Base-by-base conservation (phyloP, 179 eudicot species). In the Gypsophila paniculata region DNA sequence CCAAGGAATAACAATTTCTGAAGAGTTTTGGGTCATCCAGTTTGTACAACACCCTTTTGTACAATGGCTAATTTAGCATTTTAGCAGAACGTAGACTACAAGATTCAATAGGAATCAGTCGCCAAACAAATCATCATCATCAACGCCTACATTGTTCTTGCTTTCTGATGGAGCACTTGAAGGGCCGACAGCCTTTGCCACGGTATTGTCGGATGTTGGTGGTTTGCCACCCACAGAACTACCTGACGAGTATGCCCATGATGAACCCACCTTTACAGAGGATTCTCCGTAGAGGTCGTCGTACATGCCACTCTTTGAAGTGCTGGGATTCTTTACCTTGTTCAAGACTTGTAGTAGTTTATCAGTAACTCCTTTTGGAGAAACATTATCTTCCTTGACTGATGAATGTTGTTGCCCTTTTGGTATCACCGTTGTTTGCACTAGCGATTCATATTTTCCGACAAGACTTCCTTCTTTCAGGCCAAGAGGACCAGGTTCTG, bases 391-490 rank as follows among this genome's bases (percentile, higher is more conserved):
- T 83, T 91, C 94, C 81, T 80, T 94, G 48, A 25, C 76, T 36
- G 86, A 74, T 57, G 83, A 64, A 36, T 76, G 85, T 69, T 76
- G 91, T 79, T 89, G 81, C 68, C 96, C 92, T 81, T 88, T 89
- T 0, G 97, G 99, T 79, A 94, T 87, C 23, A 94, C 88, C 8
- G 96, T 94, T 36, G 79, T 80, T 72, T 94, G 97, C 61, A 94
- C 91, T 71, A 94, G 89, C 6, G 99, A 91, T 72, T 90, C 99
- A 57, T 94, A 94, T 76, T 94, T 89, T 17, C 99, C 99, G 32
- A 91, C 99, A 75, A 94, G 96, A 79, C 99, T 94, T 76, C 99
- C 99, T 88, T 94, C 99, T 79, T 88, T 94, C 38, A 94, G 86
- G 71, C 99, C 99, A 21, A 85, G 58, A 9, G 98, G 98, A 58